Conservation (phyloP, 2,329 filamentous ascomycete species). For the Talaromyces sp. region DNA sequence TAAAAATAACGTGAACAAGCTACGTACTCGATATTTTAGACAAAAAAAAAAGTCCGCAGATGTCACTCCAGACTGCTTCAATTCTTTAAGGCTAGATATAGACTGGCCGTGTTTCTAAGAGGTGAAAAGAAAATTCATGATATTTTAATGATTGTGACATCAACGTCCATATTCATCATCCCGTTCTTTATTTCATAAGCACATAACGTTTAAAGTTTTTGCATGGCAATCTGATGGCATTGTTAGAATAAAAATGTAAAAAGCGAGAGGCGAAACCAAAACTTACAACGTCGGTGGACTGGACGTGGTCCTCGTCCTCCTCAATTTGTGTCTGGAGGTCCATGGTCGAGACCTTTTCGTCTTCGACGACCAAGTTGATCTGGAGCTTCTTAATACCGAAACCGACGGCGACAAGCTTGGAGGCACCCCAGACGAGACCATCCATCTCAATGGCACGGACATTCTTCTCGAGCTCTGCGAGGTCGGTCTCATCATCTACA, state of each 20-base stretch:
- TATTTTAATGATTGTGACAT: constrained; percentile 27
- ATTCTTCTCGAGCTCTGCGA: constrained; percentile 71
- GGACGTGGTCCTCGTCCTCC: constrained; percentile 88
- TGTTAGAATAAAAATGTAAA: constrained; percentile 14
- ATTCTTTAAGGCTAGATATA: constrained; percentile 4
- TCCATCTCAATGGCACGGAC: constrained; percentile 85
- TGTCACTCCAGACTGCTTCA: not conserved
- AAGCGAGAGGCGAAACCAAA: not conserved
- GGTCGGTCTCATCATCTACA: constrained; percentile 88
- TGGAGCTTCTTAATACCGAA: constrained; percentile 99
- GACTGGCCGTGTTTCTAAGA: constrained; percentile 8
- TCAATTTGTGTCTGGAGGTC: constrained; percentile 85
- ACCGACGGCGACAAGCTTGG: constrained; percentile 82
- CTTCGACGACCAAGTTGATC: constrained; percentile 96
- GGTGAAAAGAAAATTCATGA: constrained; percentile 25
- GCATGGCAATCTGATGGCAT: constrained; percentile 62
- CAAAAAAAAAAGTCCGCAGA: not conserved
- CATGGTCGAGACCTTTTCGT: constrained; percentile 85
- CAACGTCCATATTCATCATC: constrained; percentile 28
- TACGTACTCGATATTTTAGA: not conserved
- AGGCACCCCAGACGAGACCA: constrained; percentile 92
- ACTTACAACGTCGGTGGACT: constrained; percentile 79
- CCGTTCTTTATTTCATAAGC: constrained; percentile 15
- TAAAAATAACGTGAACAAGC: not conserved
- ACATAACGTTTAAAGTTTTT: constrained; percentile 68